Evolutionary conservation across 257 asterid genomes (phyloP), one percentile per base, ranked within the genome.

Genomic region (Solanum piurae): DNA sequence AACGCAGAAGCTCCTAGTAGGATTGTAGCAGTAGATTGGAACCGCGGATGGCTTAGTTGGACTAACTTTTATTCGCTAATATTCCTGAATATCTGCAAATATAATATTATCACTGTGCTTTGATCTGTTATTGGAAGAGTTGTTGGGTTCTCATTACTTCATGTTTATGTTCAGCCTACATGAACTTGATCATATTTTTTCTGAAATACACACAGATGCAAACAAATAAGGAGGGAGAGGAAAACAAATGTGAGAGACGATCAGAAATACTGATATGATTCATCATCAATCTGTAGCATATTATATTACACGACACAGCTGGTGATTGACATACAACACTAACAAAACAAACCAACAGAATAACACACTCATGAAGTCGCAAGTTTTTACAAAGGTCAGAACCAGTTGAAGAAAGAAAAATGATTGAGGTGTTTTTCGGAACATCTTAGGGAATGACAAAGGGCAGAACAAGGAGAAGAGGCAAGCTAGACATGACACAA

Each of bases 401-500:
- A 46, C 20, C 62, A 55, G 62, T 55, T 55, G 62, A 55, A 55
- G 62, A 55, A 55, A 14, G 8, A 14, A 27, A 79, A 80, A 79
- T 8, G 66, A 27, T 16, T 46, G 85, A 16, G 37, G 40, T 46
- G 10, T 27, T 18, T 73, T 18, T 9, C 8, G 2, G 29, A 73
- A 73, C 49, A 73, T 73, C 46, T 72, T 86, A 91, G 64, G 64
- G 73, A 52, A 88, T 84, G 31, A 87, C 25, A 66, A 20, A 85
- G 12, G 80, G 88, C 3, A 89, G 85, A 87, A 58, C n/a, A 62
- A 62, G 88, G 42, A 89, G 88, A 14, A 85, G 38, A 36, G 38
- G 60, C 9, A 91, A 88, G 91, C 88, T 34, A 79, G 88, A 62
- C 31, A 86, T 91, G 84, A 92, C 27, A 88, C 55, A 21, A 31